Base-by-base conservation (phyloP, 768 basidiomycete genomes). In the Amanita phalloides region DNA sequence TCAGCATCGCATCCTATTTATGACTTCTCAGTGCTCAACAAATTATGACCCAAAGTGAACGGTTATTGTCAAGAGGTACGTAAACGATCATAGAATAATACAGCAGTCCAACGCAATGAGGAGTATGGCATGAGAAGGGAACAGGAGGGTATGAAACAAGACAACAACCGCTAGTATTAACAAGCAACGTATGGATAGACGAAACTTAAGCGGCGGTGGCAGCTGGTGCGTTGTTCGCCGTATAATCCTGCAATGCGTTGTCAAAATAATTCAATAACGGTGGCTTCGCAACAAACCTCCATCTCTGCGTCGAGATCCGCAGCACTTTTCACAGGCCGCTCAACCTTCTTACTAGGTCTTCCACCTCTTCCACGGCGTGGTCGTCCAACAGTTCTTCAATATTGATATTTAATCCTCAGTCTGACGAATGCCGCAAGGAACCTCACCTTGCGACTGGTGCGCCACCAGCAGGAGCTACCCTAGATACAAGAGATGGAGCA, bases 241-340 rank as follows among this genome's bases (percentile, higher is more conserved):
- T 86, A 58, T 86, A 86, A 61, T 86, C 84, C 84, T 86, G 51
- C 45, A 57, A 44, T 51, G 3, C n/a, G 26, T 8, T 5, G 6
- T 2, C 13, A 38, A 1, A 26, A 37, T 4, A 49, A 6, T 13
- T 21, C 10, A 11, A 14, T 30, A 13, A 26, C 8, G 61, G 13
- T 21, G 25, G 8, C n/a, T 32, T 26, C 11, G 25, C 43, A 20
- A 52, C 70, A 26, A 54, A 95, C 95, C 79, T 88, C 88, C 95
- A 98, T 98, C 75, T 98, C 95, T 6, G 94, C 92, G 64, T 98
- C 95, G 39, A 98, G 79, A 64, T 94, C 90, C 30, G 90, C 95
- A 3, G 74, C 90, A 20, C 81, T 81, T 74, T 95, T 95, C 51
- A 74, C 70, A 4, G 86, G 78, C 56, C 90, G 72, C 49, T 86